Base-by-base conservation (phyloP, 1,284 basidiomycete genomes). In the Cryptococcus wingfieldii region DNA sequence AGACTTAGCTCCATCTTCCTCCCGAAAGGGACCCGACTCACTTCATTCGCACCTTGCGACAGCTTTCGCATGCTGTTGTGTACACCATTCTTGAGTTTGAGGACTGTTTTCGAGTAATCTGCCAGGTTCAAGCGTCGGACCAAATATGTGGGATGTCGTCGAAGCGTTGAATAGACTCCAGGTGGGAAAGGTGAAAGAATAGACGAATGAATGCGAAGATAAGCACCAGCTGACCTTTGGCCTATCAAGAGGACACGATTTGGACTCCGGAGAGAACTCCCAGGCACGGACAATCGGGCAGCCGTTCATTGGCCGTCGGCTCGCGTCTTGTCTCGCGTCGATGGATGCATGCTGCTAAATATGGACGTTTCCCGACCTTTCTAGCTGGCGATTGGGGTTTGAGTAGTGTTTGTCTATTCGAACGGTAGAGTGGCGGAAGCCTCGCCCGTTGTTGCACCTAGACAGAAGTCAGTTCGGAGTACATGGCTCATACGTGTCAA, bases 11-110 rank as follows among this genome's bases (percentile, higher is more conserved):
- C 8, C 16, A n/a, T 28, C 8, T 28, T 8, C 18, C 38, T 14
- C 16, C n/a, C 12, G 25, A 13, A 51, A n/a, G 19, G 23, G 37
- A 12, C 14, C 19, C 37, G n/a, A 61, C 60, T 51, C 41, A 62
- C 60, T 57, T 59, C 38, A 54, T 49, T 14, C 60, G 47, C 14
- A 54, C 47, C 27, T 48, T 43, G 28, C 60, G 19, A 47, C 60
- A 62, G 13, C 49, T 38, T 27, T 59, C 60, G 51, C 60, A 62
- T 10, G 60, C 60, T 9, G 60, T 62, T 9, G 60, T 62, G 43
- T 62, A 62, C 49, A 62, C 46, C n/a, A 19, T 43, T 31, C 12
- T 45, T 23, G 12, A 3, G 5, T 9, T 42, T 42, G 41, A 18
- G 41, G 41, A 7, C 10, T 10, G 7, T 34, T 10, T 34, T 6